Conservation (phyloP, 106 monocot genomes). For the Dendrobium catenatum region DNA sequence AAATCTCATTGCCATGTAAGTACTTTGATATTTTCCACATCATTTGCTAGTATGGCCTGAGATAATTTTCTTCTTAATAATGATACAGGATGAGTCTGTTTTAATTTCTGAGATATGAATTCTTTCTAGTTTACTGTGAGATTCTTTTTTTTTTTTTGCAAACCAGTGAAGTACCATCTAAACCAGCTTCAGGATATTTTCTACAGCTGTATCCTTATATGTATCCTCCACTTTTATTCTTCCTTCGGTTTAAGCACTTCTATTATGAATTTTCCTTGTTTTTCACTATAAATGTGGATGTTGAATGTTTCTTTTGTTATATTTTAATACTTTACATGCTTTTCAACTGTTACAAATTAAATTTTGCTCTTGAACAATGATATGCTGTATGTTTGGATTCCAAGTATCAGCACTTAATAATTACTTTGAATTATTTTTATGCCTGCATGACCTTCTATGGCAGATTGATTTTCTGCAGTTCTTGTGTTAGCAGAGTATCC, state of each 20-base stretch:
- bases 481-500: not conserved
- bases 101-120: not conserved
- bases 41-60: not conserved
- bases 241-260: not conserved
- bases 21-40: conserved; percentile 3
- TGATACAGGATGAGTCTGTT: not conserved
- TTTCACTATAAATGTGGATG: not conserved
- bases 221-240: conserved; percentile 60
- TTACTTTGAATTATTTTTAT: not conserved
- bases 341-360: not conserved
- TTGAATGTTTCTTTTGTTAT: not conserved
- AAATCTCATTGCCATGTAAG: conserved; percentile 19
- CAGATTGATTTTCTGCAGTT: not conserved
- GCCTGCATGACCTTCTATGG: not conserved
- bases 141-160: conserved; percentile 31
- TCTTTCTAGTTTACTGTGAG: conserved; percentile 15
- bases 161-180: conserved; percentile 46
- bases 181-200: conserved; percentile 27
- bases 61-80: not conserved
- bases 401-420: not conserved
- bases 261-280: not conserved
- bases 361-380: not conserved
- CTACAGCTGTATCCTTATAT: conserved; percentile 72
- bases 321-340: not conserved
- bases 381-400: not conserved